Conservation (phyloP, 2,329 filamentous ascomycete genomes). For the Aspergillus unguis region DNA sequence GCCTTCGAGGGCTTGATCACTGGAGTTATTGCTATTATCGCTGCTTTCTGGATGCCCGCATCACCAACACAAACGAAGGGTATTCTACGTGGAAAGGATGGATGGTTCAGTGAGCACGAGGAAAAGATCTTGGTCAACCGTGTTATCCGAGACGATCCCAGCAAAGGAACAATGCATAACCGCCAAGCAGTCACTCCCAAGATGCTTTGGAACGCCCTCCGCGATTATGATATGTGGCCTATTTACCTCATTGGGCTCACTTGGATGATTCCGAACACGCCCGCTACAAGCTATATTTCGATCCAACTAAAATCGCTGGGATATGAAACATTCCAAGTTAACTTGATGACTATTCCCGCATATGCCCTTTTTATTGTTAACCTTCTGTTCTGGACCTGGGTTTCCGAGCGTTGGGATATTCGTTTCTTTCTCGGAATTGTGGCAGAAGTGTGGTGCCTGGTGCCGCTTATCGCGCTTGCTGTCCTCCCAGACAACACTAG, state of each 20-base stretch:
- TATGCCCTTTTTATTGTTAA: constrained; percentile 57
- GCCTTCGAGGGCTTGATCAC: constrained; percentile 49
- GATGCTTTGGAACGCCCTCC: constrained; percentile 50
- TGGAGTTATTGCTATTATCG: constrained; percentile 53
- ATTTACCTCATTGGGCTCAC: constrained; percentile 51
- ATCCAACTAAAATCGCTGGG: constrained; percentile 51
- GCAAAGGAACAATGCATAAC: constrained; percentile 62
- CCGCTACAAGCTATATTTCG: constrained; percentile 38
- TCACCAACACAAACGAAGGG: constrained; percentile 65
- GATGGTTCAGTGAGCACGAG: constrained; percentile 66
- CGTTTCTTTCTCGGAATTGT: constrained; percentile 53
- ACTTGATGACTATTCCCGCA: constrained; percentile 61
- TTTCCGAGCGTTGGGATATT: constrained; percentile 56
- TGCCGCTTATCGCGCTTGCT: constrained; percentile 52
- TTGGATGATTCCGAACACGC: constrained; percentile 41
- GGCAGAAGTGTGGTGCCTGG: constrained; percentile 53
- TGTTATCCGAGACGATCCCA: constrained; percentile 54
- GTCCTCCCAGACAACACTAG: constrained; percentile 47
- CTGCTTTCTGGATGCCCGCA: constrained; percentile 59
- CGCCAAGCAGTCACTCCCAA: constrained; percentile 50
- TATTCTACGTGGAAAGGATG: constrained; percentile 57
- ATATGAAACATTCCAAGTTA: constrained; percentile 59
- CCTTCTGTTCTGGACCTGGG: constrained; percentile 53
- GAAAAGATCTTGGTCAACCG: constrained; percentile 69
- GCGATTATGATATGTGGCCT: constrained; percentile 58